Percentiles rank a stretch among this genome's conserved stretches.
These are phyloP conservation scores for Tulasnella sp. DNA, from an alignment of 768 basidiomycete species.

Conservation along the genomic window DNA sequence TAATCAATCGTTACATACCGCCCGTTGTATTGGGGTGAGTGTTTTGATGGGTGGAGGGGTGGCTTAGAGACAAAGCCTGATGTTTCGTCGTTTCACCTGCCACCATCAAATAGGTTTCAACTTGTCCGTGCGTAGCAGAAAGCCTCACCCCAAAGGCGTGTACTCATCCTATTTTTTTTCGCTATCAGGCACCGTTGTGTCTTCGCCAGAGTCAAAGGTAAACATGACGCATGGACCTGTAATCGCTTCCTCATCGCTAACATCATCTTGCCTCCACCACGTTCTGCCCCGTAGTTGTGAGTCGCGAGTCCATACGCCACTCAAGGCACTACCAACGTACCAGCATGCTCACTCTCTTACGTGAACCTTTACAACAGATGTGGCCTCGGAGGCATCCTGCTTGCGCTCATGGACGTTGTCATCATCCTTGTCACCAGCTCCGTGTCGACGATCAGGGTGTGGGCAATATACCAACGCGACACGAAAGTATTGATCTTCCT, in stretches of 20 bases:
- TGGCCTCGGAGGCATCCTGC: background rate
- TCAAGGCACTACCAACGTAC: background rate
- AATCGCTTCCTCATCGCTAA: background rate
- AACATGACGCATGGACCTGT: background rate
- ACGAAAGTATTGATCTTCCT: background rate
- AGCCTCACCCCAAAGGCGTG: background rate
- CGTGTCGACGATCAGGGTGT: background rate
- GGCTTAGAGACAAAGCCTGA: background rate
- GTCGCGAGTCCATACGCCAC: background rate
- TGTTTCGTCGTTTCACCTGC: background rate
- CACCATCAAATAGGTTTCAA: background rate
- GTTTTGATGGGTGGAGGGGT: background rate
- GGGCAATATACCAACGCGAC: conserved; percentile 15
- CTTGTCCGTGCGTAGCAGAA: background rate
- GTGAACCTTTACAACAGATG: background rate
- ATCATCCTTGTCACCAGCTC: conserved; percentile 12
- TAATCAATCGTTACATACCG: conserved; percentile 5
- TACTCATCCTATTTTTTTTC: background rate
- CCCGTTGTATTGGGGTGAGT: background rate
- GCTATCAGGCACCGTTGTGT: background rate
- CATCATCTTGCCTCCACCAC: background rate
- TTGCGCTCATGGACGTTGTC: background rate
- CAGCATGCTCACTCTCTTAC: background rate
- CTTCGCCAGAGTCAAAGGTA: background rate
- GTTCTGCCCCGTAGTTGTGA: background rate